Conservation (phyloP, 768 basidiomycete species). For the Boletus rubescentipes region DNA sequence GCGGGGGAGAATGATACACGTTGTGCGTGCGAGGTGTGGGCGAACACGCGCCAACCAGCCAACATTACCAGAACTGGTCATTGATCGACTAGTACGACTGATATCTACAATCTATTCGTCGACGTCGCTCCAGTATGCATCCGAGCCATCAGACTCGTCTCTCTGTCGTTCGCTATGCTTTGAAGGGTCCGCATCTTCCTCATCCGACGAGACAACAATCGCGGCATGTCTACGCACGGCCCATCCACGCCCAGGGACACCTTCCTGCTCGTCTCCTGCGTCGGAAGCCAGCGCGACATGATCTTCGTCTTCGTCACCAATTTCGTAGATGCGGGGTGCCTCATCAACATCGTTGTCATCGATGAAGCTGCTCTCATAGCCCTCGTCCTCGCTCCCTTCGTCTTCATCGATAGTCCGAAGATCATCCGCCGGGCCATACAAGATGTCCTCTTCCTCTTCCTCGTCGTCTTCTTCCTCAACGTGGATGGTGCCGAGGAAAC, state of each 20-base stretch:
- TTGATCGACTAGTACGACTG: too few relatives aligned
- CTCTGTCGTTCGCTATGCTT: not conserved
- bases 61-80: conserved; percentile 3
- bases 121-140: conserved; percentile 9
- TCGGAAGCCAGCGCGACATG: conserved; percentile 13
- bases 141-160: conserved; percentile 23
- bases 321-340: conserved; percentile 26
- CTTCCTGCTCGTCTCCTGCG: conserved; percentile 5
- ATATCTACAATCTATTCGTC: conserved; percentile 1
- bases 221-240: not conserved
- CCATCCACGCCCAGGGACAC: not conserved
- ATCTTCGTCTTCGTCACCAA: conserved; percentile 17
- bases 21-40: conserved; percentile 24
- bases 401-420: conserved; percentile 11
- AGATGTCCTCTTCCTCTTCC: conserved; percentile 8
- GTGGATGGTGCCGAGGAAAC: conserved; percentile 16
- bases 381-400: conserved; percentile 35
- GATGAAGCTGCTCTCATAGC: conserved; percentile 57
- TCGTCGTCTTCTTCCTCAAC: conserved; percentile 28
- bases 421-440: not conserved
- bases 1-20: conserved; percentile 23
- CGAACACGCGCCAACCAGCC: conserved; percentile 8
- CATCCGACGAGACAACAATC: conserved; percentile 15
- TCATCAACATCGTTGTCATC: conserved; percentile 41
- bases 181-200: not conserved